Evolutionary conservation across 2,329 filamentous ascomycete genomes (phyloP).

Genomic region (Aspergillus tanneri): DNA sequence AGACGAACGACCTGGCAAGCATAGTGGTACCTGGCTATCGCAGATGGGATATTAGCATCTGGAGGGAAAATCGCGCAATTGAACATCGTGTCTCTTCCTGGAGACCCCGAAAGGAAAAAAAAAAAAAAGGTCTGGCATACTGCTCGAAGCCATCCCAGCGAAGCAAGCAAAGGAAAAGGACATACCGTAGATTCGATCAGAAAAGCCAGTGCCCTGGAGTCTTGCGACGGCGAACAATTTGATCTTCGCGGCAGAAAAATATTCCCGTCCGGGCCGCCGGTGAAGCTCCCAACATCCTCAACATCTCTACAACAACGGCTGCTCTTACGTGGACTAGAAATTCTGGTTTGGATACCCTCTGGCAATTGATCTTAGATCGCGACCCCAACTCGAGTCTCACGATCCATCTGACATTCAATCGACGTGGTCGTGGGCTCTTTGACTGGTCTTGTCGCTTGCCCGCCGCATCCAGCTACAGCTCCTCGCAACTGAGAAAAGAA

Average conservation of each 20-base stretch:
- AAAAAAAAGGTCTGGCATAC: too few relatives aligned
- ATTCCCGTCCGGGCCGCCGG: slow-evolving; percentile 41
- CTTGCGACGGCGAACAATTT: slow-evolving; percentile 14
- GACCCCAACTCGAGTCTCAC: slow-evolving; percentile 4
- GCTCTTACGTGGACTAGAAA: slow-evolving; percentile 17
- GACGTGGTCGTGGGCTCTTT: slow-evolving; percentile 29
- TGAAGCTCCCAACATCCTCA: slow-evolving; percentile 42
- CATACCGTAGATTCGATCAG: slow-evolving; percentile 5
- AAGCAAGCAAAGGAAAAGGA: background rate
- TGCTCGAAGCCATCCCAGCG: too few relatives aligned
- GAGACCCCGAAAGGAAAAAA: too few relatives aligned
- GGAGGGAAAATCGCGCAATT: background rate
- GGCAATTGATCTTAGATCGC: slow-evolving; percentile 11
- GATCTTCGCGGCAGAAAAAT: slow-evolving; percentile 40
- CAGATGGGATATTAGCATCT: slow-evolving; percentile 8
- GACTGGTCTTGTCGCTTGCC: slow-evolving; percentile 22
- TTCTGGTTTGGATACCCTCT: slow-evolving; percentile 18
- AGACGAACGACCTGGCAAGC: slow-evolving; percentile 30
- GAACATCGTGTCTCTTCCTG: background rate
- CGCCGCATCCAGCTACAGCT: slow-evolving; percentile 23
- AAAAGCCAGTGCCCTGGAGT: slow-evolving; percentile 8
- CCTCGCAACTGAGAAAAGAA: slow-evolving; percentile 12
- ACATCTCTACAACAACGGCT: slow-evolving; percentile 23
- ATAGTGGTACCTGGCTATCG: slow-evolving; percentile 23
- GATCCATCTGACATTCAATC: slow-evolving; percentile 15